Base-by-base conservation (phyloP, 2,329 filamentous ascomycete genomes). In the Xylaria sp. region DNA sequence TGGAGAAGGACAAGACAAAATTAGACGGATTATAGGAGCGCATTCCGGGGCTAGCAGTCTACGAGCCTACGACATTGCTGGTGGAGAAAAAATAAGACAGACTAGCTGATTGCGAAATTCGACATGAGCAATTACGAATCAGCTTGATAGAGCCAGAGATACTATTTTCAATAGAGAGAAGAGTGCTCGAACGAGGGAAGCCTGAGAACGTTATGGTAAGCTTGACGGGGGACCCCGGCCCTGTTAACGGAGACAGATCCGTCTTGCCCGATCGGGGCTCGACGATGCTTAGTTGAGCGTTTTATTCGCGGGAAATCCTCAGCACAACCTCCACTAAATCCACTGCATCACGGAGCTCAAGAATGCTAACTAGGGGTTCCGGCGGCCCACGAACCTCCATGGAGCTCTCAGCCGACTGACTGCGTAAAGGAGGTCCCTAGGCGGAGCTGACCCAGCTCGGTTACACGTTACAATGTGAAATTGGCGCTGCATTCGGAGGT, bases 231-330 rank as follows among this genome's bases (percentile, higher is more conserved):
- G 56, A 37, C 52, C 65, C 63, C 34, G 23, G 65, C 25, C 54
- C 60, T 66, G 59, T 37, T 55, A 48, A 65, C 70, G 70, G 69
- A 72, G 65, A 34, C 48, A 65, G 41, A 58, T 70, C 68, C 69
- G 67, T 68, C 44, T 57, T 72, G 63, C 72, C 72, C 41, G 55
- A 74, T 74, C 61, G 69, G 70, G 72, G 48, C 54, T 54, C 48
- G 2, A 58, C 56, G 28, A 18, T 44, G 48, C 37, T 37, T 25
- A 39, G 10, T 44, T 46, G 60, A 37, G 55, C 50, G 28, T 72
- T 70, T 70, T 55, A 74, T 74, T 74, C 72, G 72, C 72, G 72
- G 72, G 69, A 72, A 71, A 74, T 66, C 59, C 58, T 28, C 54
- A 37, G 39, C 51, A n/a, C 8, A 55, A 28, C 55, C 46, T 61